These are phyloP conservation scores for Kuraishia hungarica DNA, from an alignment of 805 yeast species.

Conservation along the genomic window DNA sequence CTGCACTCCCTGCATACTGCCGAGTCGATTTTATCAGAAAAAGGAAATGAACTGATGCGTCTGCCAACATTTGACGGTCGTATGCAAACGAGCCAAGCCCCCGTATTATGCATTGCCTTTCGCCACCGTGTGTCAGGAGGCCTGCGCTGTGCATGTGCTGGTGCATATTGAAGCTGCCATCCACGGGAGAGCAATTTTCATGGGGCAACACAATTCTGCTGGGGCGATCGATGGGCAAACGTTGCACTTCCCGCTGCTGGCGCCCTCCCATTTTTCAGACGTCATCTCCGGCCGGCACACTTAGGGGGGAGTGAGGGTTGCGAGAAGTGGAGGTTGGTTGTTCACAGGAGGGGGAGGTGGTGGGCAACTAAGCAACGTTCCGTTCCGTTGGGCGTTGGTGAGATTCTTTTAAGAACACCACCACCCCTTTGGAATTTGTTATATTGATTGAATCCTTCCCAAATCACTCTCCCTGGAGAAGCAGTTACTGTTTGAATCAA, in stretches of 20 bases:
- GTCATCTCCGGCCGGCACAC: background rate
- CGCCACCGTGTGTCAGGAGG: background rate
- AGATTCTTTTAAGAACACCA: too few species aligned
- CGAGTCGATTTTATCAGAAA: background rate
- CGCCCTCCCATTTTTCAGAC: background rate
- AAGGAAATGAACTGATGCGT: background rate
- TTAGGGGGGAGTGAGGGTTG: background rate
- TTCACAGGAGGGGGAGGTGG: background rate
- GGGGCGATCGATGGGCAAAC: background rate
- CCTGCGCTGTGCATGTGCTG: background rate
- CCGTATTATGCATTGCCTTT: background rate
- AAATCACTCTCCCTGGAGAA: background rate
- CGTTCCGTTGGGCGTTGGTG: background rate
- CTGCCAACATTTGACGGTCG: background rate
- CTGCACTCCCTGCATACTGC: background rate
- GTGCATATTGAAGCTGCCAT: background rate
- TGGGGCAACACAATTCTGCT: background rate
- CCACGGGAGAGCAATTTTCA: background rate
- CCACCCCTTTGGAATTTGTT: background rate
- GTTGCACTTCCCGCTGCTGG: background rate
- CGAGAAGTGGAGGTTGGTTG: background rate
- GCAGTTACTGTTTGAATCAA: background rate
- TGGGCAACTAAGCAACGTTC: background rate
- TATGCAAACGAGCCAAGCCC: background rate
- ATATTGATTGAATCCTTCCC: background rate